These are phyloP conservation scores for Rhododendron ferrugineum DNA, from an alignment of 148 eudicot genomes.

Conservation along the genomic window DNA sequence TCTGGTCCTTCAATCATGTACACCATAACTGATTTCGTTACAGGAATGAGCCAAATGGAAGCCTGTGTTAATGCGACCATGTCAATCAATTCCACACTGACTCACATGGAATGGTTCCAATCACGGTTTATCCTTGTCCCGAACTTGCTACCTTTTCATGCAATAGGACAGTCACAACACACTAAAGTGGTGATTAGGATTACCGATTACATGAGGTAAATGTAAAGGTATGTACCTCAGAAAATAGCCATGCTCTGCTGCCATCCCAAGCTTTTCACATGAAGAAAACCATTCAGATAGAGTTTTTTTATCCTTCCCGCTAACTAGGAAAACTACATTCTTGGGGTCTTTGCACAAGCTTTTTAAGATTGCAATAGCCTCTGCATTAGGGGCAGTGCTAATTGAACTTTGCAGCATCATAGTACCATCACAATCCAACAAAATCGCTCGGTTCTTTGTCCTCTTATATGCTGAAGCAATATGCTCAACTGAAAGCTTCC, in stretches of 20 bases:
- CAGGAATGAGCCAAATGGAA: background rate
- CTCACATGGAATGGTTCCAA: background rate
- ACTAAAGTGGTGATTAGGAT: background rate
- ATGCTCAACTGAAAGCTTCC: slow-evolving; percentile 74
- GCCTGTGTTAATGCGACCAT: background rate
- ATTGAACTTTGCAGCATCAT: slow-evolving; percentile 53
- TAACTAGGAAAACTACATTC: slow-evolving; percentile 69
- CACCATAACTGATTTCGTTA: background rate
- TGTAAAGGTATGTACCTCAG: slow-evolving; percentile 34
- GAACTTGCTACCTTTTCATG: background rate
- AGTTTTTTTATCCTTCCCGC: slow-evolving; percentile 54
- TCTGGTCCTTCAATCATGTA: background rate
- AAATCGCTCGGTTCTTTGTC: slow-evolving; percentile 65
- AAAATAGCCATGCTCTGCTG: slow-evolving; percentile 90
- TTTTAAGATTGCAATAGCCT: slow-evolving; percentile 50
- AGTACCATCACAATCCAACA: slow-evolving; percentile 77
- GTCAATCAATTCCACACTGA: background rate
- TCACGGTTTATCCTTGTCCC: background rate
- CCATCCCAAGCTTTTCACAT: slow-evolving; percentile 64
- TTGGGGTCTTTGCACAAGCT: slow-evolving; percentile 59
- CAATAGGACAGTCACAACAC: background rate
- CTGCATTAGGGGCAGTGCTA: slow-evolving; percentile 46
- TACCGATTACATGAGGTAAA: background rate
- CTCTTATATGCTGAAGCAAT: slow-evolving; percentile 78
- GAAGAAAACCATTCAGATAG: slow-evolving; percentile 70